phyloP scores from a whole-genome alignment of 1,139 yeast species.

The Hansenula anomala region DNA sequence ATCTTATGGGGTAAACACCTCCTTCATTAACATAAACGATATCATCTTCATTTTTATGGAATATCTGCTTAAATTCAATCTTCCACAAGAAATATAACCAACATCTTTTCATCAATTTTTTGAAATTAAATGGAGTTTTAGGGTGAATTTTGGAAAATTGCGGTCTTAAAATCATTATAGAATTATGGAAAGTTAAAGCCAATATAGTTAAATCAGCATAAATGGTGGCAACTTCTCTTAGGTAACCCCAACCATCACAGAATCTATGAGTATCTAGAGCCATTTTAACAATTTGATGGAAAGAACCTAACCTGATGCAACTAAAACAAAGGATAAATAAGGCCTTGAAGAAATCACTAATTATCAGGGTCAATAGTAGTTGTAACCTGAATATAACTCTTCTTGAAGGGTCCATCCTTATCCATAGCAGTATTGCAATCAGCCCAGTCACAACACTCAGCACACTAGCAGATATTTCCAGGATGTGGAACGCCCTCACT shows the following conservation, averaged over 20 bases:
- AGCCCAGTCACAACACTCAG: constrained; percentile 13
- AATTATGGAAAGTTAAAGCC: constrained; percentile 16
- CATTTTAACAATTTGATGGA: not conserved
- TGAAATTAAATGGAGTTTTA: constrained; percentile 9
- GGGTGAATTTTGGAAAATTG: constrained; percentile 6
- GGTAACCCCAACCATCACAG: constrained; percentile 18
- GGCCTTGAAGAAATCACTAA: constrained; percentile 15
- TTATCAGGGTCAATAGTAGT: constrained; percentile 11
- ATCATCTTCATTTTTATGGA: constrained; percentile 3
- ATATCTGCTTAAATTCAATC: constrained; percentile 2
- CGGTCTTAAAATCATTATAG: constrained; percentile 15
- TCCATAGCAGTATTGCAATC: constrained; percentile 13
- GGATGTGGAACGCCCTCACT: constrained; percentile 6
- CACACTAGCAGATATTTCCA: constrained; percentile 8
- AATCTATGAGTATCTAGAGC: not conserved
- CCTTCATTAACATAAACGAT: constrained; percentile 14
- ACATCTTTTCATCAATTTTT: not conserved
- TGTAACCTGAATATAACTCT: constrained; percentile 17
- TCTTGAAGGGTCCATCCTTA: constrained; percentile 17
- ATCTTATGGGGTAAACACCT: constrained; percentile 14
- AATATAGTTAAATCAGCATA: constrained; percentile 14
- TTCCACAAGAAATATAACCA: not conserved
- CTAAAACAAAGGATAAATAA: constrained; percentile 8
- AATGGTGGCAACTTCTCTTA: constrained; percentile 8
- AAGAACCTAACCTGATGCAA: constrained; percentile 4